Base-by-base conservation (phyloP, 192 early-diverging fungal genomes). In the Powellomyces hirtus region DNA sequence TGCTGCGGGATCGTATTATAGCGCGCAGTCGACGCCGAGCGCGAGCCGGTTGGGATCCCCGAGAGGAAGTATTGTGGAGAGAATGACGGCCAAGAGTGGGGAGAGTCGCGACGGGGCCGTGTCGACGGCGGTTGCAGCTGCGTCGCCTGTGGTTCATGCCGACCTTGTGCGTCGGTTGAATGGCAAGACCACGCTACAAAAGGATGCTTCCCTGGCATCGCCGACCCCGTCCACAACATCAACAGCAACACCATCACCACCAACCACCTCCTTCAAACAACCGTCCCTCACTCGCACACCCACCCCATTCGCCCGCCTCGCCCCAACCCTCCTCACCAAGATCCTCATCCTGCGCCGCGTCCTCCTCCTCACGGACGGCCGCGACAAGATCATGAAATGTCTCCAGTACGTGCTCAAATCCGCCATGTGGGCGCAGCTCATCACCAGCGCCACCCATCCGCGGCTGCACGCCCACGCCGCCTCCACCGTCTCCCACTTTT, bases 381-480 rank as follows among this genome's bases (percentile, higher is more conserved):
- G 93, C 16, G 93, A 94, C 79, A 94, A 94, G 71, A 77, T 84
- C 16, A 77, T 94, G 58, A 94, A 94, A 61, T 66, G 88, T 30
- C 63, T 89, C 31, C 92, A 94, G 66, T 94, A 94, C 68, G 72
- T 80, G 42, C 69, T 84, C 64, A 94, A 94, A 61, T 67, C 91
- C n/a, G 72, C 90, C 24, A 74, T 93, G 29, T 88, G 81, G 70
- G 53, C 75, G 26, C 44, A 64, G 0, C 62, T 81, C 36, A 31
- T 75, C 30, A 52, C 53, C 14, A 57, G 60, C 6, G 57, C 52
- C 20, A 31, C 27, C 35, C 55, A 64, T 18, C 44, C 49, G 50
- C 42, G 31, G 24, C 56, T 42, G 33, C 71, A 68, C 57, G 29
- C 44, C 4, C 22, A 38, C 38, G 46, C 81, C 53, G 71, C 76